Base-by-base conservation (phyloP, 768 basidiomycete genomes). In the Amyloporia xantha region DNA sequence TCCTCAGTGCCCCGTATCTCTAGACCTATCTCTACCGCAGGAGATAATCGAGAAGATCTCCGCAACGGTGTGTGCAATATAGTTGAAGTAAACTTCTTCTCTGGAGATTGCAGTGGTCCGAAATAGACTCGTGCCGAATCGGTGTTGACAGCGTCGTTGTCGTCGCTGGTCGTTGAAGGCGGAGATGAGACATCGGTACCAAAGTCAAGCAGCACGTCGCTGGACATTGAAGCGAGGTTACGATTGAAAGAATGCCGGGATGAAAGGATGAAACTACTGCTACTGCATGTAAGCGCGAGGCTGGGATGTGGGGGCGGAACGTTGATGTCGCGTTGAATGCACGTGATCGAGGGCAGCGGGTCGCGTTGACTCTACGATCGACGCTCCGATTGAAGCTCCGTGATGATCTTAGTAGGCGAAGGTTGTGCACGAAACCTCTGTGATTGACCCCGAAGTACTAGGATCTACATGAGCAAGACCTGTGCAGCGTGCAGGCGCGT, bases 81-180 rank as follows among this genome's bases (percentile, higher is more conserved):
- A 52, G 64, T 58, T 41, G 67, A 56, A 5, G 66, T 58, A 52
- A 73, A 71, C 48, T 66, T 68, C 54, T 76, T 76, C 63, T 79
- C 78, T 28, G 77, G 77, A 5, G 81, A 76, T 50, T 66, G 72
- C 17, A 76, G 57, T 26, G 76, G 73, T 9, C 75, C 78, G 62
- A 78, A 76, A 59, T 75, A 72, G 23, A 76, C 63, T 55, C 68
- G 68, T 12, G 75, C 70, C 21, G 68, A 59, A 40, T 71, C 66
- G 11, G 70, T 69, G 52, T 75, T 59, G 17, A 55, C 55, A 12
- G 51, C 48, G 30, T 63, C 62, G 41, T 38, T 53, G 37, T 59
- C 53, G 21, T 50, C 50, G 17, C 47, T 49, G 23, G 59, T 35
- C 21, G 40, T 46, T 3, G 54, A 50, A 40, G 25, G 39, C 3